phyloP scores from a whole-genome alignment of 306 rosid species.

The Cucurbita moschata region DNA sequence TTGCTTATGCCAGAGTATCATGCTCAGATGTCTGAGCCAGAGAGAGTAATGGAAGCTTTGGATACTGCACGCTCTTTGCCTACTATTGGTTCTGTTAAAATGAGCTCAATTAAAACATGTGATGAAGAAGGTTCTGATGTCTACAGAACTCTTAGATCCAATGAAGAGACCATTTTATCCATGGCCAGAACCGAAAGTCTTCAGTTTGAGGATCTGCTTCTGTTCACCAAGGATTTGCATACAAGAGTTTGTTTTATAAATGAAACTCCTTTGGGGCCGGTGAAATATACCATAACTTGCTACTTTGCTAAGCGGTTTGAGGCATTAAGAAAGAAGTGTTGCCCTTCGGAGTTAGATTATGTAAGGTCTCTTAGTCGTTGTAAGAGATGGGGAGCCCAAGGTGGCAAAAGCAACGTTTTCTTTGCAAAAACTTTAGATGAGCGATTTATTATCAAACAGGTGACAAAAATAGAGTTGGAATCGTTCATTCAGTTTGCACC shows the following conservation, averaged over 20 bases:
- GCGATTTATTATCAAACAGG: constrained; percentile 78
- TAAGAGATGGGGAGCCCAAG: constrained; percentile 96
- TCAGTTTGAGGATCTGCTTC: constrained; percentile 38
- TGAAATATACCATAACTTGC: constrained; percentile 56
- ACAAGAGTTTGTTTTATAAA: constrained; percentile 73
- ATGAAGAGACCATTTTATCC: constrained; percentile 45
- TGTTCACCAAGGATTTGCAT: constrained; percentile 52
- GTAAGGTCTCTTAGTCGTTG: constrained; percentile 90
- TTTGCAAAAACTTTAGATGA: constrained; percentile 95
- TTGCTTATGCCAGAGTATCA: constrained; percentile 48
- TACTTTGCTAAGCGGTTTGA: constrained; percentile 79
- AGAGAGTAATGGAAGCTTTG: constrained; percentile 33
- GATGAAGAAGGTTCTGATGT: constrained; percentile 45
- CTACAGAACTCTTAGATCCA: constrained; percentile 39
- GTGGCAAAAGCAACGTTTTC: constrained; percentile 95
- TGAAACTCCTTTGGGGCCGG: constrained; percentile 61
- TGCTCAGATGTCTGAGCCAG: constrained; percentile 39
- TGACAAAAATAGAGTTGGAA: constrained; percentile 88
- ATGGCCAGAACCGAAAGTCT: constrained; percentile 50
- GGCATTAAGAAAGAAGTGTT: constrained; percentile 71
- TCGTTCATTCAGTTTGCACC: constrained; percentile 80
- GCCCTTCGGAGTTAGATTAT: constrained; percentile 76
- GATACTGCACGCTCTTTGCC: constrained; percentile 23
- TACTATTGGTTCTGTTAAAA: constrained; percentile 26
- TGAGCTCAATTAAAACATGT: constrained; percentile 17